These are phyloP conservation scores for Senecio squalidus DNA, from an alignment of 140 eudicot genomes.

Conservation along the genomic window DNA sequence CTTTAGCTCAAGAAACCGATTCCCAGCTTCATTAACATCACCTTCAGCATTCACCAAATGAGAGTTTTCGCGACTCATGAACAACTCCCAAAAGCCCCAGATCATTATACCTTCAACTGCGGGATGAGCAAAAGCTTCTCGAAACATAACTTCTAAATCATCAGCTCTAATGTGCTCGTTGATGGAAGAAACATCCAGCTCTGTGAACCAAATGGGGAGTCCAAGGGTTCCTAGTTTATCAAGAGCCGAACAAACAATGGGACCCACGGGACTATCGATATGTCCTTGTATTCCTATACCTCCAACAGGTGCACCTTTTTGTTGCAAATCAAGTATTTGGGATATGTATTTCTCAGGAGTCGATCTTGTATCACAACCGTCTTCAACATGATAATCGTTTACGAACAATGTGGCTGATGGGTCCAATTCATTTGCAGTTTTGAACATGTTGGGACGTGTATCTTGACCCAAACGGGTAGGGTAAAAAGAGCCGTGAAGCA, in stretches of 20 bases:
- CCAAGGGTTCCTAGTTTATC: slow-evolving; percentile 69
- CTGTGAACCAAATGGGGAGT: slow-evolving; percentile 92
- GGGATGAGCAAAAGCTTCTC: slow-evolving; percentile 88
- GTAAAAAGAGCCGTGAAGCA: slow-evolving; percentile 89
- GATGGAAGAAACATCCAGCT: slow-evolving; percentile 71
- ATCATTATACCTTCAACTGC: slow-evolving; percentile 88
- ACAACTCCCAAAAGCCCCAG: slow-evolving; percentile 97
- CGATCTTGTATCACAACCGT: slow-evolving; percentile 65
- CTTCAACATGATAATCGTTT: slow-evolving; percentile 89
- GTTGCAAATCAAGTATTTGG: slow-evolving; percentile 63
- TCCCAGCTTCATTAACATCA: slow-evolving; percentile 81
- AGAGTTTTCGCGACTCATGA: slow-evolving; percentile 78
- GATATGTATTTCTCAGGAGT: slow-evolving; percentile 74
- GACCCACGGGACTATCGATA: slow-evolving; percentile 79
- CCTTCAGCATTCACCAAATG: slow-evolving; percentile 91
- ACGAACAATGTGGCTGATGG: slow-evolving; percentile 68
- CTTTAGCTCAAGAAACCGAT: slow-evolving; percentile 54
- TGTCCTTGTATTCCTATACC: slow-evolving; percentile 94
- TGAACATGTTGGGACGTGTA: slow-evolving; percentile 68
- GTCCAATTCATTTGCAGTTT: slow-evolving; percentile 61
- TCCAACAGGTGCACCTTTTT: slow-evolving; percentile 81
- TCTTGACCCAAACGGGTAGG: slow-evolving; percentile 63
- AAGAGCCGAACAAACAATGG: slow-evolving; percentile 69
- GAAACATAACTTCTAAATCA: slow-evolving; percentile 85
- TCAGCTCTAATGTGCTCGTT: slow-evolving; percentile 80